Evolutionary conservation across 768 basidiomycete species (phyloP).

Genomic region (Wakefieldia striispora): DNA sequence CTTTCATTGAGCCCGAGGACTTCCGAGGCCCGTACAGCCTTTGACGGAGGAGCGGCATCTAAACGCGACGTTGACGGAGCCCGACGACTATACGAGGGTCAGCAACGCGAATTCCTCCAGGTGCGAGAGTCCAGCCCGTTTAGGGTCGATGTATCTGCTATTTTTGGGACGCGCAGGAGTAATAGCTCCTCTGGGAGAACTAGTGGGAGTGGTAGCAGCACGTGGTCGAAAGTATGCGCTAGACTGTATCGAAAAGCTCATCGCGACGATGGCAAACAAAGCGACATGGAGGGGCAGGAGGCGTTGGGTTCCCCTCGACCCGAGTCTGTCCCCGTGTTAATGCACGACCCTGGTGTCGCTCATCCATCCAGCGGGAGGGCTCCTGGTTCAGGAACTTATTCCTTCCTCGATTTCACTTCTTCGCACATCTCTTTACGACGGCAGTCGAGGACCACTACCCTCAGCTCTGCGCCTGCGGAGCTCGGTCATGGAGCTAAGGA

Average conservation of each 20-base stretch:
- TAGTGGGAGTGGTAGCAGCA: constrained; percentile 23
- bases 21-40: constrained; percentile 25
- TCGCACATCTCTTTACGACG: constrained; percentile 23
- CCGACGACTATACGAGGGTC: constrained; percentile 1
- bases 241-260: constrained; percentile 32
- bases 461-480: constrained; percentile 29
- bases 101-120: constrained; percentile 28
- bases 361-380: constrained; percentile 19
- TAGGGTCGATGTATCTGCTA: constrained; percentile 38
- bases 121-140: constrained; percentile 48
- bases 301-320: constrained; percentile 24
- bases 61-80: not conserved
- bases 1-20: constrained; percentile 47
- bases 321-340: constrained; percentile 31
- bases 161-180: constrained; percentile 20
- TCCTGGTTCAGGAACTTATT: constrained; percentile 32
- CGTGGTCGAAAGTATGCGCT: constrained; percentile 31
- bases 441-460: constrained; percentile 27
- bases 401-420: constrained; percentile 32
- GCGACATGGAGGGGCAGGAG: constrained; percentile 17
- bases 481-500: constrained; percentile 18
- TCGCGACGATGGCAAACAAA: constrained; percentile 28
- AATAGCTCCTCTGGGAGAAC: constrained; percentile 21
- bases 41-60: constrained; percentile 1
- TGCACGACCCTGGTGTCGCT: constrained; percentile 23